These are phyloP conservation scores for Trichomonas gallinae DNA, from an alignment of 208 protist species.

Conservation along the genomic window DNA sequence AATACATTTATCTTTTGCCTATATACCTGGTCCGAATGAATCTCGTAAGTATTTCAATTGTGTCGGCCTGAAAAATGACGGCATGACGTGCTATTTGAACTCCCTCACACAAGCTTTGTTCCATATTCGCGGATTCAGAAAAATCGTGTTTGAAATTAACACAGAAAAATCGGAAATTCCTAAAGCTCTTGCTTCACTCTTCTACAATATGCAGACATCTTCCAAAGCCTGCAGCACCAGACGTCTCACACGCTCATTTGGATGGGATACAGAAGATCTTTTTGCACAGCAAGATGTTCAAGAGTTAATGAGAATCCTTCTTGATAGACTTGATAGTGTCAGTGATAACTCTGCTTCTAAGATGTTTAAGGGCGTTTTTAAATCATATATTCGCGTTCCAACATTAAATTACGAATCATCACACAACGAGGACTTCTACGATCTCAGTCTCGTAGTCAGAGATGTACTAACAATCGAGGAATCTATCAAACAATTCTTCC, in stretches of 20 bases:
- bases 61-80: neutral
- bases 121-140: neutral
- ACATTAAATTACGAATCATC: neutral
- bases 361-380: neutral
- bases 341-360: neutral
- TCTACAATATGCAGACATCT: neutral
- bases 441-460: neutral
- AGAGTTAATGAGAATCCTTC: neutral
- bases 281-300: conserved; percentile 6
- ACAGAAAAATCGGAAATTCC: neutral
- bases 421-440: neutral
- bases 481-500: neutral
- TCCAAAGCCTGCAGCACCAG: neutral
- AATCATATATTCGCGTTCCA: neutral
- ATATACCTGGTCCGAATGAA: neutral
- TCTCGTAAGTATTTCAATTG: neutral
- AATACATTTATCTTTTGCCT: neutral
- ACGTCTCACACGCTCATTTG: neutral
- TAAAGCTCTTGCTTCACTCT: neutral
- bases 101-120: neutral
- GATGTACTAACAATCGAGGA: neutral
- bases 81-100: conserved; percentile 7
- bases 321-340: neutral
- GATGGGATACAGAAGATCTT: neutral
- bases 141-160: neutral